Conservation (phyloP, 257 asterid genomes). For the Gardenia jasminoides region DNA sequence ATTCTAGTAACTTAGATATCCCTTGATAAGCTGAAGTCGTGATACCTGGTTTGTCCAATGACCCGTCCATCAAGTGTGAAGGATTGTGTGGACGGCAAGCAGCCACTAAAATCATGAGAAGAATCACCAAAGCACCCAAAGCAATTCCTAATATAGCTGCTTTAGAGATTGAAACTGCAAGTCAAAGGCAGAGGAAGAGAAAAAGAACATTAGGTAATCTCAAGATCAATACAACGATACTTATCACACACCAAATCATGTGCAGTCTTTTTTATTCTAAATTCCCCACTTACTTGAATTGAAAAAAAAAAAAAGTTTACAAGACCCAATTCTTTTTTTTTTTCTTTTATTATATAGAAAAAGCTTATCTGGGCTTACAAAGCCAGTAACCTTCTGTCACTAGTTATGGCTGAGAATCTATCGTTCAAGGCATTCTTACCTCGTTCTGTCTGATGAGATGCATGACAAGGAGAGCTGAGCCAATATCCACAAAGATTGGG, state of each 20-base stretch:
- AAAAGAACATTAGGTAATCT: background rate
- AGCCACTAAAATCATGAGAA: slow-evolving; percentile 76
- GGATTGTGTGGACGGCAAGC: slow-evolving; percentile 75
- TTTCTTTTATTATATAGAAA: background rate
- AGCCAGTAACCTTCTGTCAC: background rate
- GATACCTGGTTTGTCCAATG: slow-evolving; percentile 80
- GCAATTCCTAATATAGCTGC: slow-evolving; percentile 97
- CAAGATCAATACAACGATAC: background rate
- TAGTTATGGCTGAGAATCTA: background rate
- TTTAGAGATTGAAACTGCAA: slow-evolving; percentile 72
- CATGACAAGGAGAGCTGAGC: slow-evolving; percentile 64
- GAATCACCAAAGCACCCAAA: slow-evolving; percentile 74
- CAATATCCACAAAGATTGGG: slow-evolving; percentile 84
- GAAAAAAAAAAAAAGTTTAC: background rate
- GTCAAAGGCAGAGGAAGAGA: background rate
- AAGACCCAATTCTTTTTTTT: background rate
- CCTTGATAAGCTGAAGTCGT: background rate
- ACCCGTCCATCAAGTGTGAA: slow-evolving; percentile 53
- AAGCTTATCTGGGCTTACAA: background rate
- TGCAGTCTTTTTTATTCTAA: background rate
- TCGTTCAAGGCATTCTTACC: slow-evolving; percentile 32
- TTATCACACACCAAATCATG: background rate
- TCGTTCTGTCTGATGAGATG: slow-evolving; percentile 54
- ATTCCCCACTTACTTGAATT: background rate
- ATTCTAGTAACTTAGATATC: background rate